Evolutionary conservation across 495 filamentous ascomycete genomes (phyloP).

Genomic region (Penicillium atrosanguineum): DNA sequence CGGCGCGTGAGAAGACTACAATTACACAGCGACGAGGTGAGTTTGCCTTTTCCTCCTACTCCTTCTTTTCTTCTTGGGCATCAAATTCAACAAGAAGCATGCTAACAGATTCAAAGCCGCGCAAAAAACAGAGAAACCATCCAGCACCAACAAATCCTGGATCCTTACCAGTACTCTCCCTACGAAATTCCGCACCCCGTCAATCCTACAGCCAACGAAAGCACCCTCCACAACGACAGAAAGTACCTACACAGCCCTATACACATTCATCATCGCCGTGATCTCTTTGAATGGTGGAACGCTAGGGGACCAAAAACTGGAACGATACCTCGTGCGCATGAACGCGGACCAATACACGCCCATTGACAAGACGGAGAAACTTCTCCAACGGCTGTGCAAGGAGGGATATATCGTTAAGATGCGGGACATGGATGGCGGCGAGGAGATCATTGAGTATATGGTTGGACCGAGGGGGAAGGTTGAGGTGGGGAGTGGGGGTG

Average conservation of each 20-base stretch:
- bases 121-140: constrained; percentile 49
- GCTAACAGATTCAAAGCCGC: constrained; percentile 47
- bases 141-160: constrained; percentile 63
- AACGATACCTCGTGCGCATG: constrained; percentile 68
- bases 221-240: constrained; percentile 64
- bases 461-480: constrained; percentile 82
- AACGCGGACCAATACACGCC: constrained; percentile 76
- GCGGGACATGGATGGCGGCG: constrained; percentile 64
- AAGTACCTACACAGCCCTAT: constrained; percentile 74
- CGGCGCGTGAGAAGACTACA: constrained; percentile 73
- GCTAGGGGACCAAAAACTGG: constrained; percentile 69
- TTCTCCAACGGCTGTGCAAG: constrained; percentile 70
- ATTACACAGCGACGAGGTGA: constrained; percentile 73
- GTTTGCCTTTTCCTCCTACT: constrained; percentile 10
- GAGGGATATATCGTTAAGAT: constrained; percentile 80
- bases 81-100: too few relatives aligned
- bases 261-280: constrained; percentile 73
- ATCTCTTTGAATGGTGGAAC: constrained; percentile 70
- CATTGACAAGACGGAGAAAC: constrained; percentile 70
- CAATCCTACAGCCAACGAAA: constrained; percentile 66
- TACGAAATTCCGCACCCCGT: constrained; percentile 55
- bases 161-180: constrained; percentile 73
- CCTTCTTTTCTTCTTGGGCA: neutral
- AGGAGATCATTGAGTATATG: constrained; percentile 72
- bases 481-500: constrained; percentile 73